A percentile compares a stretch with the other conserved stretches of the same genome.
These are phyloP conservation scores for Excoecaria cochinchinensis DNA, from an alignment of 345 rosid genomes.

Conservation along the genomic window DNA sequence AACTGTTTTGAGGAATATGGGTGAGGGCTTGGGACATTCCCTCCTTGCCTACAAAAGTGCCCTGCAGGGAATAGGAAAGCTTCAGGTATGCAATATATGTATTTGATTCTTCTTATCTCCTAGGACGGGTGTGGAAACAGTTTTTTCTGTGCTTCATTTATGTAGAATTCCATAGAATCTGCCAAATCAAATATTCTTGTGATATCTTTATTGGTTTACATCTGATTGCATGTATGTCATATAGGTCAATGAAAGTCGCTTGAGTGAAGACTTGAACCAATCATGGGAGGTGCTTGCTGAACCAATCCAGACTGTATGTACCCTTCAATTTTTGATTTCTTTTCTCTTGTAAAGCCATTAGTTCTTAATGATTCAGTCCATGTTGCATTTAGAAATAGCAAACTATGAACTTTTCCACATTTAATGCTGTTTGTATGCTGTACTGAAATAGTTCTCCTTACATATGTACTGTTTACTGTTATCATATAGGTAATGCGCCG, in stretches of 20 bases:
- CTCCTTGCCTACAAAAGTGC: constrained; percentile 94
- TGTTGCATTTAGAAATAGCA: background rate
- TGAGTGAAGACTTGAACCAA: constrained; percentile 76
- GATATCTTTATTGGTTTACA: background rate
- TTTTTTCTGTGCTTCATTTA: constrained; percentile 10
- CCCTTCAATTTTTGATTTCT: constrained; percentile 14
- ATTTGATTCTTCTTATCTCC: background rate
- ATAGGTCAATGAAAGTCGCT: constrained; percentile 76
- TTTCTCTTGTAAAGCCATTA: background rate
- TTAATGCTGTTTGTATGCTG: background rate
- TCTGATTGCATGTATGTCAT: constrained; percentile 1
- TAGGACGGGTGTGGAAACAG: constrained; percentile 1
- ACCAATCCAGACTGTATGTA: constrained; percentile 81
- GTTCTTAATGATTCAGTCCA: background rate
- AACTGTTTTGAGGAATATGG: constrained; percentile 92
- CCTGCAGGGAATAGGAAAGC: constrained; percentile 77
- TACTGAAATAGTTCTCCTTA: background rate
- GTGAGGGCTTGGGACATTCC: constrained; percentile 89
- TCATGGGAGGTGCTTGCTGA: constrained; percentile 98
- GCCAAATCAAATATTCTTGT: background rate
- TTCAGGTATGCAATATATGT: constrained; percentile 54
- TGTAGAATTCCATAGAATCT: background rate
- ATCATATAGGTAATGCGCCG: constrained; percentile 78
- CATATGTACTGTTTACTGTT: background rate
- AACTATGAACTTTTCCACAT: background rate